A percentile compares a stretch with the other conserved stretches of the same genome.
These are phyloP conservation scores for Rubus idaeus DNA, from an alignment of 306 rosid genomes.

Conservation along the genomic window DNA sequence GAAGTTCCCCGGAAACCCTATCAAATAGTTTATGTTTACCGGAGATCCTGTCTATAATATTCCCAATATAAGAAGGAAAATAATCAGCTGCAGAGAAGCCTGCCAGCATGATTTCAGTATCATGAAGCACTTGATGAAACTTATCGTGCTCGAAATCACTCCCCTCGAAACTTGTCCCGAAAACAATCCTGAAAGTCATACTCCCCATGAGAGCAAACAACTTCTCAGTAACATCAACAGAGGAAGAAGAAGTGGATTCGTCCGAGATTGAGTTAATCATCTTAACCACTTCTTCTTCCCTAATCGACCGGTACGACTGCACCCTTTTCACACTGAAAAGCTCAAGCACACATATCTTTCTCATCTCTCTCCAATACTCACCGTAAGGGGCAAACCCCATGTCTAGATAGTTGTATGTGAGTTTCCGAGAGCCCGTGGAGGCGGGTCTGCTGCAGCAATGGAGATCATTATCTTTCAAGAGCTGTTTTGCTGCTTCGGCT, in stretches of 20 bases:
- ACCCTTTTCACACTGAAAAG: slow-evolving; percentile 39
- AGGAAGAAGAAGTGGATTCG: slow-evolving; percentile 8
- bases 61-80: slow-evolving; percentile 33
- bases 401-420: slow-evolving; percentile 24
- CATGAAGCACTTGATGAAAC: slow-evolving; percentile 17
- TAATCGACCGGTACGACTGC: slow-evolving; percentile 24
- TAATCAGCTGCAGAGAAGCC: slow-evolving; percentile 32
- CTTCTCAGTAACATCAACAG: slow-evolving; percentile 23
- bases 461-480: slow-evolving; percentile 32
- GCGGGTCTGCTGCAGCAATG: slow-evolving; percentile 32
- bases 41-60: slow-evolving; percentile 37
- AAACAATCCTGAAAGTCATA: slow-evolving; percentile 27
- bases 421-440: background rate
- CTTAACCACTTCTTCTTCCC: slow-evolving; percentile 35
- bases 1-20: slow-evolving; percentile 37
- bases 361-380: slow-evolving; percentile 41
- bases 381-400: slow-evolving; percentile 35
- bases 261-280: slow-evolving; percentile 18
- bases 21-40: slow-evolving; percentile 34
- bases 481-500: slow-evolving; percentile 30
- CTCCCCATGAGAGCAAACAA: slow-evolving; percentile 17
- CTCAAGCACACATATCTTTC: slow-evolving; percentile 33
- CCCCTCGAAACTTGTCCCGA: slow-evolving; percentile 21
- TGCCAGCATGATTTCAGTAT: slow-evolving; percentile 24
- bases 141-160: background rate